Conservation (phyloP, 2,329 filamentous ascomycete genomes). For the Sphaceloma murrayae region DNA sequence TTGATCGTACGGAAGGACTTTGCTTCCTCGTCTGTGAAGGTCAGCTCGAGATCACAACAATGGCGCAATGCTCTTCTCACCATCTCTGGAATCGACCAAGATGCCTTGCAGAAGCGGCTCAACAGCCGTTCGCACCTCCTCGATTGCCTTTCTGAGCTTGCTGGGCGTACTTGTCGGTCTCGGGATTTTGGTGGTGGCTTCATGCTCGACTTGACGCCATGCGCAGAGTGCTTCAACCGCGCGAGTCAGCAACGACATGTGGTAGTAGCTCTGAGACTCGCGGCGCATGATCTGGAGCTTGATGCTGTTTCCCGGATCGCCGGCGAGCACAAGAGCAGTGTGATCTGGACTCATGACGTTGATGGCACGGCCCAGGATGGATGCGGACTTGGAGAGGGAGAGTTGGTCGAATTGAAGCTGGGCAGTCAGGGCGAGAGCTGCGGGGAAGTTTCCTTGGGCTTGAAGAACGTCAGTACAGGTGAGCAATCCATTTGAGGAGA, state of each 20-base stretch:
- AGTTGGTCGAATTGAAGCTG: conserved; percentile 43
- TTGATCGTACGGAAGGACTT: conserved; percentile 57
- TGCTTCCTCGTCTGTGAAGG: conserved; percentile 43
- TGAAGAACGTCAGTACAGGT: conserved; percentile 20
- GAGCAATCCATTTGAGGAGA: too few species aligned
- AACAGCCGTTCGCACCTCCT: conserved; percentile 32
- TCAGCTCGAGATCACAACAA: neutral
- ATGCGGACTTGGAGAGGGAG: conserved; percentile 33
- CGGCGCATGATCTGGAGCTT: conserved; percentile 22
- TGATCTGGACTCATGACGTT: conserved; percentile 29
- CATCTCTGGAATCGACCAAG: conserved; percentile 24
- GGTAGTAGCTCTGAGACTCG: conserved; percentile 32
- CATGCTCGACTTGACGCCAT: conserved; percentile 36
- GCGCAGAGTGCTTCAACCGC: conserved; percentile 35
- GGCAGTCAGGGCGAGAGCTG: conserved; percentile 45
- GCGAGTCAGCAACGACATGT: conserved; percentile 36
- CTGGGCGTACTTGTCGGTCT: conserved; percentile 21
- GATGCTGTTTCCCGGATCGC: conserved; percentile 17
- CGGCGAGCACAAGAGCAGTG: conserved; percentile 9
- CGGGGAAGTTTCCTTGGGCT: conserved; percentile 43
- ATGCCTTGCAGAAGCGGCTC: conserved; percentile 29
- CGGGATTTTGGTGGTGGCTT: conserved; percentile 26
- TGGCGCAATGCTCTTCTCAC: conserved; percentile 18
- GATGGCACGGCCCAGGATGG: conserved; percentile 33
- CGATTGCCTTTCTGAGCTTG: conserved; percentile 32